phyloP scores from a whole-genome alignment of 768 basidiomycete genomes.

The Cystobasidium tubakii region DNA sequence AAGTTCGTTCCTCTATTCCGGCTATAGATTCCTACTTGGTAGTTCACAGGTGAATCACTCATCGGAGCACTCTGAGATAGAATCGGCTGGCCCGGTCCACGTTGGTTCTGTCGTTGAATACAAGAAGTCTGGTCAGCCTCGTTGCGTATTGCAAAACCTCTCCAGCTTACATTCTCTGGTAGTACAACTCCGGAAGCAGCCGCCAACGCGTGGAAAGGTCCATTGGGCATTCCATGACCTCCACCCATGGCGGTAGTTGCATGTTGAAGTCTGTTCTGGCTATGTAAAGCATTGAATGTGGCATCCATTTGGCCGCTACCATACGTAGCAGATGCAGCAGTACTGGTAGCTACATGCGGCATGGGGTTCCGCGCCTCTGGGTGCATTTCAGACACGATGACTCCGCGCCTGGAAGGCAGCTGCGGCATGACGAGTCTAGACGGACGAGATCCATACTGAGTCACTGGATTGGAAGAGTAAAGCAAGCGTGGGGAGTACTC shows the following conservation, averaged over 20 bases:
- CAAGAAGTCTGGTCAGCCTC: neutral
- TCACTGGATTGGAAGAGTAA: neutral
- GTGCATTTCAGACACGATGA: neutral
- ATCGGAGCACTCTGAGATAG: neutral
- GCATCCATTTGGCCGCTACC: no score
- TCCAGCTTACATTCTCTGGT: neutral
- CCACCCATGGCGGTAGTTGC: neutral
- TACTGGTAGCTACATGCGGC: neutral
- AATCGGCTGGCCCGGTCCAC: neutral
- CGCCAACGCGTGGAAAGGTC: conserved; percentile 28
- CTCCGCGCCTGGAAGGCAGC: neutral
- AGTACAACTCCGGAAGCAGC: conserved; percentile 27
- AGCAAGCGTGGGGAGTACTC: neutral
- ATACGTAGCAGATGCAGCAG: no score
- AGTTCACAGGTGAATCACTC: neutral
- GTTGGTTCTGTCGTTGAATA: neutral
- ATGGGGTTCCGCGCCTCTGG: neutral
- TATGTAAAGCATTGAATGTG: no score
- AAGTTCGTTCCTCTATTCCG: no score
- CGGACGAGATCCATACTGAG: neutral
- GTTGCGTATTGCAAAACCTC: neutral
- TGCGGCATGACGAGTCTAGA: neutral
- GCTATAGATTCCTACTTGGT: neutral
- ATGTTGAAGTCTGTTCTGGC: no score
- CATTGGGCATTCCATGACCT: neutral